These are phyloP conservation scores for Withania somnifera DNA, from an alignment of 305 asterid genomes.

Conservation along the genomic window DNA sequence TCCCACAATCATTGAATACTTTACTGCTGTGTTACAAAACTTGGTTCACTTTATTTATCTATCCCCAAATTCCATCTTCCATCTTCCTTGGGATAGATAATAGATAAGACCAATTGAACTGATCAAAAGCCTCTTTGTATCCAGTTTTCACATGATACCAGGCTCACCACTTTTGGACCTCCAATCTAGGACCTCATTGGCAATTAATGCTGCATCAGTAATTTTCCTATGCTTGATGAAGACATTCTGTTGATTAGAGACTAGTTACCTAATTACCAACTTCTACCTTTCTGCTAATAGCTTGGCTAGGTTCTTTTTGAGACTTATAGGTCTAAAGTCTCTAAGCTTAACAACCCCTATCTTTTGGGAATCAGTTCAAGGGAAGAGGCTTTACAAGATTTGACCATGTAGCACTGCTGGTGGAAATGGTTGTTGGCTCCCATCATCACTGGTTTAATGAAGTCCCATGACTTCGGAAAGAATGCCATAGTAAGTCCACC, in stretches of 20 bases:
- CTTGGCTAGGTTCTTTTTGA: background rate
- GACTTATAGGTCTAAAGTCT: background rate
- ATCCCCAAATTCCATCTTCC: background rate
- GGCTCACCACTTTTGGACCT: background rate
- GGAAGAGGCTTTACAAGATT: background rate
- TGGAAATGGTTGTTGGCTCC: background rate
- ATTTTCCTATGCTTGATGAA: background rate
- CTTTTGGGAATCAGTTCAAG: background rate
- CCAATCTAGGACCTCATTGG: background rate
- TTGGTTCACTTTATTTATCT: background rate
- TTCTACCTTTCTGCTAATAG: background rate
- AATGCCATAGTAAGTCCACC: background rate
- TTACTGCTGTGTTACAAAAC: background rate
- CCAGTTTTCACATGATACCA: background rate
- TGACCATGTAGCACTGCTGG: background rate
- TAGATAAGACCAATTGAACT: background rate
- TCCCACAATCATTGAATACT: background rate
- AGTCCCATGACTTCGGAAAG: background rate
- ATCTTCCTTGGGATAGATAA: background rate
- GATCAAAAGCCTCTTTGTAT: background rate
- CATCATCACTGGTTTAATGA: background rate
- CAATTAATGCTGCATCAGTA: background rate
- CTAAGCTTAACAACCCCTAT: background rate
- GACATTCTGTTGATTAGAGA: background rate
- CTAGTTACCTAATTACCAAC: background rate